Percentiles rank a stretch among this genome's conserved stretches.
These are phyloP conservation scores for Epichloe baconii DNA, from an alignment of 2,329 filamentous ascomycete genomes.

Conservation along the genomic window DNA sequence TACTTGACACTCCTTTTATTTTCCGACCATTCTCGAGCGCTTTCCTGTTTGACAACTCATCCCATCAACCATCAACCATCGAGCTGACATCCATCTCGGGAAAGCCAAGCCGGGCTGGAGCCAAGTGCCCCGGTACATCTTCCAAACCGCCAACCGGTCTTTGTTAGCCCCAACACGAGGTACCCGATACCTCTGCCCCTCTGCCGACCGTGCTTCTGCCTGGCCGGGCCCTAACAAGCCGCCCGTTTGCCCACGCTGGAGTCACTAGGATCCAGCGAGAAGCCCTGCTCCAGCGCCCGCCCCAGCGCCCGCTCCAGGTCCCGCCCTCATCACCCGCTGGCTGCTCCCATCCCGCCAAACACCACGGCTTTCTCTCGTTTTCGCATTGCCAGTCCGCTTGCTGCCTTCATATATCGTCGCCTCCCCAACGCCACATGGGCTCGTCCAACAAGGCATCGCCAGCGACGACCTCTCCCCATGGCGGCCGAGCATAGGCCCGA, in stretches of 20 bases:
- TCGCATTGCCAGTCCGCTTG: background rate
- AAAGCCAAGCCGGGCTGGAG: background rate
- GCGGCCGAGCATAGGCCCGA: conserved; percentile 34
- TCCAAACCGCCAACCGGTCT: background rate
- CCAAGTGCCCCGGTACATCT: background rate
- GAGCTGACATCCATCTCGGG: background rate
- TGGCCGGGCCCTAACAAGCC: conserved; percentile 4
- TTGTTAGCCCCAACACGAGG: background rate
- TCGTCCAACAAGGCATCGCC: conserved; percentile 2
- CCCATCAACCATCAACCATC: background rate
- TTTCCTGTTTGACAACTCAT: background rate
- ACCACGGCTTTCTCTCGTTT: background rate
- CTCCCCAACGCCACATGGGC: conserved; percentile 2
- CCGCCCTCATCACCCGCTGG: conserved; percentile 1
- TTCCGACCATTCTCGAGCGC: background rate
- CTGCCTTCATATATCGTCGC: conserved; percentile 4
- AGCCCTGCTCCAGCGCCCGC: background rate
- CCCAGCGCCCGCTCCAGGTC: background rate
- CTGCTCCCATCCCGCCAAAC: background rate
- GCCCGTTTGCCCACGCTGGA: conserved; percentile 1
- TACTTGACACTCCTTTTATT: background rate
- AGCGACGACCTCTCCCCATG: conserved; percentile 5
- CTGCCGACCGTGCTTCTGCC: conserved; percentile 5
- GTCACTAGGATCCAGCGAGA: background rate
- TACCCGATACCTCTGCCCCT: background rate